A percentile compares a stretch with the other conserved stretches of the same genome.
phyloP scores from a whole-genome alignment of 495 filamentous ascomycete species.

The Hyphodiscus hymeniophilus region DNA sequence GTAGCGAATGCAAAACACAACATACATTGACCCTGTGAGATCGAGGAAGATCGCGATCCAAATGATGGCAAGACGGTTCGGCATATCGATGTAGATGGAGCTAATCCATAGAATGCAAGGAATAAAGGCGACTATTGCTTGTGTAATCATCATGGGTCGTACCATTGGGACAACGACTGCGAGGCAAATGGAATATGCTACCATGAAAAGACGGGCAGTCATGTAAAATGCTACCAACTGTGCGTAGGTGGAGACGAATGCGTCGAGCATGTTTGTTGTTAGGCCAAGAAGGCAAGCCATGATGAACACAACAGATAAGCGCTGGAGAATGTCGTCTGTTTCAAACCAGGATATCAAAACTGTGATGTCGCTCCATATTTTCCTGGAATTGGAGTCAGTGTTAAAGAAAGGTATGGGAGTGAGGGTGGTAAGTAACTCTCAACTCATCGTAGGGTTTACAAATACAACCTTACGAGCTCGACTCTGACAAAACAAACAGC shows the following conservation, averaged over 20 bases:
- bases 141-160: conserved; percentile 40
- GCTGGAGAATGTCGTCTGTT: conserved; percentile 46
- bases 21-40: conserved; percentile 27
- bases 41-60: conserved; percentile 43
- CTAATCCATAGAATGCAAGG: conserved; percentile 44
- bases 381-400: conserved; percentile 18
- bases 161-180: conserved; percentile 43
- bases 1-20: conserved; percentile 26
- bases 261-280: conserved; percentile 48
- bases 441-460: too few species aligned
- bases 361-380: conserved; percentile 49
- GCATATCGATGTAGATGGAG: conserved; percentile 39
- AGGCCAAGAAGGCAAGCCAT: conserved; percentile 46
- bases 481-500: too few species aligned
- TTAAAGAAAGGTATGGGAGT: too few species aligned
- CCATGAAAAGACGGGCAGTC: conserved; percentile 41
- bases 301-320: conserved; percentile 43
- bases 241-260: conserved; percentile 40
- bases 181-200: conserved; percentile 32
- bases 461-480: too few species aligned
- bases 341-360: conserved; percentile 49
- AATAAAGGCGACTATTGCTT: conserved; percentile 29
- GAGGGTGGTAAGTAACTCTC: too few species aligned
- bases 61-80: conserved; percentile 35
- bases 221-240: conserved; percentile 49